A percentile compares a stretch with the other conserved stretches of the same genome.
Conservation (phyloP, 2,329 filamentous ascomycete genomes). For the Talaromyces sp. region DNA sequence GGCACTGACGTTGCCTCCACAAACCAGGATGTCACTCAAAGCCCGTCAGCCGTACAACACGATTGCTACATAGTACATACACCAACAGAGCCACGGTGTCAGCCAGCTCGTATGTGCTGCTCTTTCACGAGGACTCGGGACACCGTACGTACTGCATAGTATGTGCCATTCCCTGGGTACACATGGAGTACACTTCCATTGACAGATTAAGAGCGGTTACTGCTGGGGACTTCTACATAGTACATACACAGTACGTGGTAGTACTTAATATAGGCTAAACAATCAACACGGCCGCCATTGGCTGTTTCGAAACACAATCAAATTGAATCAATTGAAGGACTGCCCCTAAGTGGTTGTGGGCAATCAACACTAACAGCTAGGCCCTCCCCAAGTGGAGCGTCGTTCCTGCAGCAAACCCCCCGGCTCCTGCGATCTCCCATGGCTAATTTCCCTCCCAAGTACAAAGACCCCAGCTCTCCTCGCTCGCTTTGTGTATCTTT, state of each 20-base stretch:
- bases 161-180: too few species aligned
- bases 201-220: too few species aligned
- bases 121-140: too few species aligned
- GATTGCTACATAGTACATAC: too few species aligned
- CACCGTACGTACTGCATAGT: too few species aligned
- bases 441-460: slow-evolving; percentile 37
- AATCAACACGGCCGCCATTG: neutral
- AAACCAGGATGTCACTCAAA: neutral
- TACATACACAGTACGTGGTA: too few species aligned
- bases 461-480: slow-evolving; percentile 32
- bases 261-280: too few species aligned
- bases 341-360: neutral
- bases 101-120: too few species aligned
- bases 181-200: too few species aligned
- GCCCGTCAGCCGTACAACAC: too few species aligned
- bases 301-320: slow-evolving; percentile 9
- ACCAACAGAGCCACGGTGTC: too few species aligned
- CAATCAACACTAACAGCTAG: neutral
- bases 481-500: slow-evolving; percentile 17
- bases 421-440: slow-evolving; percentile 5
- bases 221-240: too few species aligned
- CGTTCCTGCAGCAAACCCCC: neutral
- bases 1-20: neutral
- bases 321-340: neutral
- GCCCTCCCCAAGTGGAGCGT: neutral